Conservation (phyloP, 805 yeast genomes). For the Wickerhamomyces strasburgensis region DNA sequence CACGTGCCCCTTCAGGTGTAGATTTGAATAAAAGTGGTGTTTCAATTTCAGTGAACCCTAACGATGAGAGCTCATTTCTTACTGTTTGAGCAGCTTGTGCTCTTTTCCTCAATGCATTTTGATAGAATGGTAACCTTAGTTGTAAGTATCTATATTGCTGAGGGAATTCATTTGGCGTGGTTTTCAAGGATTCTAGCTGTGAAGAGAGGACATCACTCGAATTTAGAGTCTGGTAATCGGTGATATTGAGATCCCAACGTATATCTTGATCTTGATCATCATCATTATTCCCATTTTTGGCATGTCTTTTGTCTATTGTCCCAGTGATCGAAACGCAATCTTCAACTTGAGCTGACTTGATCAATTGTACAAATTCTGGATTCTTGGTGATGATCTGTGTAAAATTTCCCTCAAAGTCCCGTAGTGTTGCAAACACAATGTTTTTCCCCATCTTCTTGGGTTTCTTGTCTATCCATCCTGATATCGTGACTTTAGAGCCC, state of each 20-base stretch:
- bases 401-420: constrained; percentile 67
- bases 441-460: constrained; percentile 65
- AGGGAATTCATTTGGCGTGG: constrained; percentile 56
- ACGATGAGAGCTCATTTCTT: constrained; percentile 36
- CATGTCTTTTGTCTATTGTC: constrained; percentile 31
- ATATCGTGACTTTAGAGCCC: constrained; percentile 39
- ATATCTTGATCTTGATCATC: constrained; percentile 11
- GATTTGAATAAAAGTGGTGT: constrained; percentile 92
- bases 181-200: constrained; percentile 57
- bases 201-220: constrained; percentile 59
- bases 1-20: constrained; percentile 98
- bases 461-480: constrained; percentile 82
- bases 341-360: constrained; percentile 57
- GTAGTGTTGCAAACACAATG: constrained; percentile 64
- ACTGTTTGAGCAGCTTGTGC: constrained; percentile 47
- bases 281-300: too few species aligned
- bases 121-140: constrained; percentile 56
- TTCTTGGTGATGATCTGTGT: constrained; percentile 51
- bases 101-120: constrained; percentile 50
- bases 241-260: constrained; percentile 56
- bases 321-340: constrained; percentile 73
- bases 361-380: constrained; percentile 29
- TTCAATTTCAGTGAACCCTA: constrained; percentile 74
- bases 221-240: constrained; percentile 53
- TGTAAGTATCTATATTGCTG: constrained; percentile 80